Conservation (phyloP, 2,329 filamentous ascomycete species). For the Fusarium drepaniforme region DNA sequence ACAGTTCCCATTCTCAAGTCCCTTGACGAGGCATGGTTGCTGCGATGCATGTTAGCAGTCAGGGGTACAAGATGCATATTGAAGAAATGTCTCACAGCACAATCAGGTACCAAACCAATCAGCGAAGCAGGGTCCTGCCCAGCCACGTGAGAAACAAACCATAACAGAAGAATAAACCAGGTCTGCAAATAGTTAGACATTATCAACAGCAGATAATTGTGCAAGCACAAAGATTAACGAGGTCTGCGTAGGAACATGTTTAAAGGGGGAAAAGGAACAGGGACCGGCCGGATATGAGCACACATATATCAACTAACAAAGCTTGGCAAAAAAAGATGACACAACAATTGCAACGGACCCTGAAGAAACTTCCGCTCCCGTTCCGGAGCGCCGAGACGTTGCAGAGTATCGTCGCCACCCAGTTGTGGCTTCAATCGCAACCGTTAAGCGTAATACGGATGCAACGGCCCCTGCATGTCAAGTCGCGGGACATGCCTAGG, state of each 20-base stretch:
- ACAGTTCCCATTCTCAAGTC: not conserved
- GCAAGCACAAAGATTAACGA: not conserved
- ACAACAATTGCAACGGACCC: not conserved
- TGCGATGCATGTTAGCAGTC: not conserved
- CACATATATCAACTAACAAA: not conserved
- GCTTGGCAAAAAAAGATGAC: not conserved
- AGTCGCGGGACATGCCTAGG: not conserved
- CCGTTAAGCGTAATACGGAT: not conserved
- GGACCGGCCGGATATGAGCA: not conserved
- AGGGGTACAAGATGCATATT: not conserved
- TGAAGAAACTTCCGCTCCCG: not conserved
- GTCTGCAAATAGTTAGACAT: not conserved
- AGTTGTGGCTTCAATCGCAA: not conserved
- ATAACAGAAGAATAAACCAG: not conserved
- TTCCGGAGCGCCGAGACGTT: not conserved
- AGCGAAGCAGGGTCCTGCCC: not conserved
- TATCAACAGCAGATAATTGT: not conserved
- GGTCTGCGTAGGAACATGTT: not conserved
- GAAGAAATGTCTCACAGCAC: not conserved
- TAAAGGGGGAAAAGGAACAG: not conserved
- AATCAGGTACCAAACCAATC: not conserved
- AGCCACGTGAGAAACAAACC: not conserved
- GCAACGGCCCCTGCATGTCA: not conserved
- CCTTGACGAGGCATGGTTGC: not conserved
- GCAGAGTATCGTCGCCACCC: not conserved